Conservation (phyloP, 1,139 yeast species). For the Yamadazyma blattariae region DNA sequence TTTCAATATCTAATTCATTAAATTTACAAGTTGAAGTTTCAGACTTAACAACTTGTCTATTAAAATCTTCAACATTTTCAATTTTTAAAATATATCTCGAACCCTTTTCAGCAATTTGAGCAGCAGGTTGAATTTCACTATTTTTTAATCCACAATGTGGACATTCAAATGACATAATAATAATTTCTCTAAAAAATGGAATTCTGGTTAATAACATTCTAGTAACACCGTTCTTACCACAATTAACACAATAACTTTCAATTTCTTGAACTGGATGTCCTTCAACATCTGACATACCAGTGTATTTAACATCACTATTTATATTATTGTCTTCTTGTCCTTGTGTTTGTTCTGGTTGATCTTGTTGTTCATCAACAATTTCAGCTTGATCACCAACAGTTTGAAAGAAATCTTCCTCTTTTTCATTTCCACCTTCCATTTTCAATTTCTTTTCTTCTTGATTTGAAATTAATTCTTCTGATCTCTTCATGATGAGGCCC, state of each 20-base stretch:
- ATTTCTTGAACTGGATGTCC: conserved; percentile 98
- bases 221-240: conserved; percentile 83
- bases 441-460: conserved; percentile 19
- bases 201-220: conserved; percentile 81
- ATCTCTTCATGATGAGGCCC: conserved; percentile 21
- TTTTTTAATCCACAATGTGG: conserved; percentile 92
- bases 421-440: conserved; percentile 9
- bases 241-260: conserved; percentile 94
- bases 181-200: conserved; percentile 89
- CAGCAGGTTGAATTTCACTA: conserved; percentile 93
- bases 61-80: conserved; percentile 71
- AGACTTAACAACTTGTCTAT: conserved; percentile 88
- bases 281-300: conserved; percentile 76
- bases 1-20: conserved; percentile 84
- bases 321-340: conserved; percentile 19
- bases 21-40: conserved; percentile 84
- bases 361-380: conserved; percentile 5
- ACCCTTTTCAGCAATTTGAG: conserved; percentile 85
- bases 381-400: conserved; percentile 16
- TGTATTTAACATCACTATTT: conserved; percentile 25
- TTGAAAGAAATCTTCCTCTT: conserved; percentile 10
- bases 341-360: background rate
- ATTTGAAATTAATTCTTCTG: conserved; percentile 14
- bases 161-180: conserved; percentile 93
- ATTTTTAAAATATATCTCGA: conserved; percentile 67